These are phyloP conservation scores for Vitis hybrid DNA, from an alignment of 177 flowering plant species.

Conservation along the genomic window DNA sequence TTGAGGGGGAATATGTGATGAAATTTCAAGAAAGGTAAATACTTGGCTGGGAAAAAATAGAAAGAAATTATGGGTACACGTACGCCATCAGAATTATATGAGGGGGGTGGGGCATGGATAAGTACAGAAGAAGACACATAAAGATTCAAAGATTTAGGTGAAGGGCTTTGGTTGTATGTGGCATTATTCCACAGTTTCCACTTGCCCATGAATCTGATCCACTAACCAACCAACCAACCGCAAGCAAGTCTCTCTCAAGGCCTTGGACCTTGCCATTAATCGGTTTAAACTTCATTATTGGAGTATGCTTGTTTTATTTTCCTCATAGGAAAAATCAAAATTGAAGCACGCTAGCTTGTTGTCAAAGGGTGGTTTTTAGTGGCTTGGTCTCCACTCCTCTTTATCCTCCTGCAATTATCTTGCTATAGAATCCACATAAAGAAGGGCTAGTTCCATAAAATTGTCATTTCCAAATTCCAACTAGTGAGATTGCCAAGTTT, in stretches of 20 bases:
- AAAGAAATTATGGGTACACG: too few species aligned
- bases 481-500: too few species aligned
- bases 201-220: conserved; percentile 31
- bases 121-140: neutral
- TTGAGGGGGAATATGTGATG: too few species aligned
- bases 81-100: too few species aligned
- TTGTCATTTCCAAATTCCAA: neutral
- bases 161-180: conserved; percentile 19
- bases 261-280: conserved; percentile 11
- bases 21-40: too few species aligned
- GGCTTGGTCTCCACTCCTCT: conserved; percentile 6
- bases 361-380: conserved; percentile 8
- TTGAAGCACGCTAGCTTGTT: neutral
- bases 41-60: too few species aligned
- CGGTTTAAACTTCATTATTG: conserved; percentile 3
- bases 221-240: conserved; percentile 16
- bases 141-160: conserved; percentile 22
- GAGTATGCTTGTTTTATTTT: conserved; percentile 5
- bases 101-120: neutral
- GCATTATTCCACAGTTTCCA: conserved; percentile 14
- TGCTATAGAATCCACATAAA: too few species aligned
- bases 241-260: conserved; percentile 12
- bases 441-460: too few species aligned
- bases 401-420: neutral
- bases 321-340: too few species aligned